These are phyloP conservation scores for Huntiella moniliformis DNA, from an alignment of 2,329 filamentous ascomycete species.

Conservation along the genomic window DNA sequence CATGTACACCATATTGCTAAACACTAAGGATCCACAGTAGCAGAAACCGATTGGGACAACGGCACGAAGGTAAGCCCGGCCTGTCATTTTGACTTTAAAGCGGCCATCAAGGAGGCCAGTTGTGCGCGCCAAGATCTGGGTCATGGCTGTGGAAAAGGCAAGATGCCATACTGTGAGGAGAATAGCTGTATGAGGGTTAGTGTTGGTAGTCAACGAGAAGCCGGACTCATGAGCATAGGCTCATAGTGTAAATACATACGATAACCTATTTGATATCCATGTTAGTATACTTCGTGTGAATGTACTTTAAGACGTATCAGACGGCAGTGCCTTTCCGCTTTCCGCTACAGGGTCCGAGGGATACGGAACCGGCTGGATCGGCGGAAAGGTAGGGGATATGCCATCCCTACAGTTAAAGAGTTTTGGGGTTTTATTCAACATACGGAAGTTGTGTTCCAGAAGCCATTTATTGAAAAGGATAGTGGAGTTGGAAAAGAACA, in stretches of 20 bases:
- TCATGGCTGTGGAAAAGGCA: slow-evolving; percentile 45
- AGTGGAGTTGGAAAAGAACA: slow-evolving; percentile 64
- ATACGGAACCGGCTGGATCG: too few relatives aligned
- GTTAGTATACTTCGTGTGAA: background rate
- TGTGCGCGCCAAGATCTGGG: slow-evolving; percentile 45
- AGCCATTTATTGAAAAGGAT: slow-evolving; percentile 92
- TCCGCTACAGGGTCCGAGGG: too few relatives aligned
- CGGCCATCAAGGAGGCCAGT: slow-evolving; percentile 44
- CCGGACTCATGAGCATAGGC: too few relatives aligned
- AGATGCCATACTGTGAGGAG: slow-evolving; percentile 52
- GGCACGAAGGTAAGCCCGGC: slow-evolving; percentile 39
- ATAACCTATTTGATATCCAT: slow-evolving; percentile 16
- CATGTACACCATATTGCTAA: slow-evolving; percentile 48
- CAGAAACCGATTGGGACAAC: slow-evolving; percentile 48
- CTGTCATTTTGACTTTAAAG: slow-evolving; percentile 41
- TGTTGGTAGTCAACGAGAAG: background rate
- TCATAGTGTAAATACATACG: slow-evolving; percentile 15
- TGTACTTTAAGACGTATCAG: background rate
- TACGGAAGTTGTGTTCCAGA: slow-evolving; percentile 44
- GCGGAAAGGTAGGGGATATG: background rate
- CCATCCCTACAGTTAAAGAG: background rate
- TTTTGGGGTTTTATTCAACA: slow-evolving; percentile 14
- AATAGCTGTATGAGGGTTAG: slow-evolving; percentile 21
- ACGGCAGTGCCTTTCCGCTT: too few relatives aligned
- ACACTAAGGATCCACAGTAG: slow-evolving; percentile 47